Base-by-base conservation (phyloP, 2,329 filamentous ascomycete genomes). In the Scytalidium sp. region DNA sequence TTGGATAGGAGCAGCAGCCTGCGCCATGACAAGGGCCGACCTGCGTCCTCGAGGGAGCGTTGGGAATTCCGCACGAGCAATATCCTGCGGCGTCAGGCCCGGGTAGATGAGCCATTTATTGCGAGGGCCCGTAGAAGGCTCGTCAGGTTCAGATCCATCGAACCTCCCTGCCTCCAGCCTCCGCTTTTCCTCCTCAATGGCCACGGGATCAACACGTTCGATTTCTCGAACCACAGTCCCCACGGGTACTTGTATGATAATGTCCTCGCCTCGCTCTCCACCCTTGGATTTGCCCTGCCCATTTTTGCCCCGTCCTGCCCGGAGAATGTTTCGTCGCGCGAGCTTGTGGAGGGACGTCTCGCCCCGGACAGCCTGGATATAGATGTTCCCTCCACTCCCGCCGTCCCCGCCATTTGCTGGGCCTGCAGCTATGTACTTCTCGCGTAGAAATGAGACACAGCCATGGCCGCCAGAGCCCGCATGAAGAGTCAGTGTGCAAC, bases 331-430 rank as follows among this genome's bases (percentile, higher is more conserved):
- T 58, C 86, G 77, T 39, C 93, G 79, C 1, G 90, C 87, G 9
- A 99, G 76, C 71, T 97, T 97, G 71, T 97, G 92, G 53, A 99
- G 72, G 47, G 90, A 96, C 0, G 91, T 97, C 69, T 97, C 88
- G 51, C 91, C 90, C 48, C 88, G 84, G 1, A 96, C 84, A 7
- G 94, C 92, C 70, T 97, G 93, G 50, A 99, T 95, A 67, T 96
- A 97, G 57, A 99, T 77, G 61, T 88, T 95, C 36, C 94, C 94
- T 54, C 94, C 94, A 49, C 84, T 87, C 3, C 94, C 94, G 40
- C 94, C 94, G 65, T 99, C 91, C 52, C 94, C 94, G 44, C 94
- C 94, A 67, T 99, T 97, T 9, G 94, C 83, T 10, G 94, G 94
- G 0, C 94, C 94, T 56, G 96, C 85, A 41, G 85, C 82, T 23